Conservation (phyloP, 768 basidiomycete genomes). For the Leccinum pellstonianum region DNA sequence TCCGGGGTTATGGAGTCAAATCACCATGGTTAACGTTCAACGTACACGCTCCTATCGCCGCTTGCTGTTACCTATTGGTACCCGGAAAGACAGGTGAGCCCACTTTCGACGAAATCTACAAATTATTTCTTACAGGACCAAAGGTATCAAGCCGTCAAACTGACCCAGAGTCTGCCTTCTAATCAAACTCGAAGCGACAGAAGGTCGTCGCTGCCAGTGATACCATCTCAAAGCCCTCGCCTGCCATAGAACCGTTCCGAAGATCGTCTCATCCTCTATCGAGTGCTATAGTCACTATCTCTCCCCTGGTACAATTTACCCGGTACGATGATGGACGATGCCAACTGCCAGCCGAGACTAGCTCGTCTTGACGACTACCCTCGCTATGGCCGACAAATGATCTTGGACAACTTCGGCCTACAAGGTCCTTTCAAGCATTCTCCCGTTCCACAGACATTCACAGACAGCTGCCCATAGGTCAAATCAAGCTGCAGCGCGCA, state of each 20-base stretch:
- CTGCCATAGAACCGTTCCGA: slow-evolving; percentile 17
- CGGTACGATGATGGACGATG: too few species aligned
- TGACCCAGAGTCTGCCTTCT: slow-evolving; percentile 32
- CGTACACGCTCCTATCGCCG: slow-evolving; percentile 43
- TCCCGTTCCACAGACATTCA: slow-evolving; percentile 3
- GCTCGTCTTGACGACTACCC: slow-evolving; percentile 68
- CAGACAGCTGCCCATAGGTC: slow-evolving; percentile 50
- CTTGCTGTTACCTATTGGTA: slow-evolving; percentile 43
- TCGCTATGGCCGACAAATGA: slow-evolving; percentile 97
- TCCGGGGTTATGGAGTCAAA: slow-evolving; percentile 32
- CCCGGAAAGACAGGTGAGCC: slow-evolving; percentile 32
- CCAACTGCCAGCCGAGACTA: slow-evolving; percentile 22
- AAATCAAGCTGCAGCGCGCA: slow-evolving; percentile 73
- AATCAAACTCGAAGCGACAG: slow-evolving; percentile 42
- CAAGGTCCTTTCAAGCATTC: slow-evolving; percentile 49
- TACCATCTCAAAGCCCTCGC: slow-evolving; percentile 16
- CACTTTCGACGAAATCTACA: not conserved
- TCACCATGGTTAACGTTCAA: slow-evolving; percentile 62
- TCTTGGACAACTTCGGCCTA: slow-evolving; percentile 84
- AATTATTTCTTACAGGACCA: slow-evolving; percentile 10
- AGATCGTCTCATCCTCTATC: too few species aligned
- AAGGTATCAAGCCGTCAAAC: slow-evolving; percentile 47
- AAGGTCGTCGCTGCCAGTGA: slow-evolving; percentile 23
- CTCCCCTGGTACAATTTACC: too few species aligned
- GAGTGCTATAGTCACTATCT: too few species aligned